phyloP scores from a whole-genome alignment of 176 grass and related monocot genomes.

The Echinochloa phyllopogon region DNA sequence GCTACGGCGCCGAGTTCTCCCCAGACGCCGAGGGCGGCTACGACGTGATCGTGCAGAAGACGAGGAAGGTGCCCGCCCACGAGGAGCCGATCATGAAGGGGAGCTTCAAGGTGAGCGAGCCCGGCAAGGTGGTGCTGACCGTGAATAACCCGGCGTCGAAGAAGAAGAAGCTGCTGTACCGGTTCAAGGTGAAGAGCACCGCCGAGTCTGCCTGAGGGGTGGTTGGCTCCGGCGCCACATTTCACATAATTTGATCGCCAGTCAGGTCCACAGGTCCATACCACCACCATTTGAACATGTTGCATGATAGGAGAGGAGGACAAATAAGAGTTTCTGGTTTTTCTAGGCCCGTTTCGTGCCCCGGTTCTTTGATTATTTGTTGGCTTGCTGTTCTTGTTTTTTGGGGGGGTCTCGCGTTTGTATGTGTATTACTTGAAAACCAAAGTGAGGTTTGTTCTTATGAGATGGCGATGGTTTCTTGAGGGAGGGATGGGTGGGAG shows the following conservation, averaged over 20 bases:
- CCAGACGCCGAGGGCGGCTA: conserved; percentile 77
- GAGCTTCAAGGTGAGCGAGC: conserved; percentile 71
- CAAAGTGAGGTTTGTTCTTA: conserved; percentile 51
- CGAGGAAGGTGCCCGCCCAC: conserved; percentile 63
- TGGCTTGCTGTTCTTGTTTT: conserved; percentile 62
- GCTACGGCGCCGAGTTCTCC: conserved; percentile 74
- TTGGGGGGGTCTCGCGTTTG: conserved; percentile 43
- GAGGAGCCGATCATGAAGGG: conserved; percentile 86
- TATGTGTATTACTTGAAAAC: conserved; percentile 50
- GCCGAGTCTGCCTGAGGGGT: conserved; percentile 34
- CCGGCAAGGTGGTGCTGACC: conserved; percentile 74
- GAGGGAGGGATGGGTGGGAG: background rate
- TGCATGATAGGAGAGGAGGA: conserved; percentile 53
- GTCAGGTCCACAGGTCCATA: conserved; percentile 60
- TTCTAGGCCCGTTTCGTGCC: conserved; percentile 44
- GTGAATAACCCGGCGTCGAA: conserved; percentile 76
- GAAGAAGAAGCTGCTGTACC: conserved; percentile 97
- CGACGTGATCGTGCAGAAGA: conserved; percentile 91
- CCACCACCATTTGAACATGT: conserved; percentile 62
- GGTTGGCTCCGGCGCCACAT: background rate
- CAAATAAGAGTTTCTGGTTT: conserved; percentile 44
- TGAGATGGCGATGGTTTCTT: conserved; percentile 57
- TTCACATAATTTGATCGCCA: conserved; percentile 28
- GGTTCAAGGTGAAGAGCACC: conserved; percentile 80
- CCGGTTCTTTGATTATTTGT: conserved; percentile 80